Evolutionary conservation across 371 early-diverging fungal genomes (phyloP).

Genomic region (Haplosporangium sp.): DNA sequence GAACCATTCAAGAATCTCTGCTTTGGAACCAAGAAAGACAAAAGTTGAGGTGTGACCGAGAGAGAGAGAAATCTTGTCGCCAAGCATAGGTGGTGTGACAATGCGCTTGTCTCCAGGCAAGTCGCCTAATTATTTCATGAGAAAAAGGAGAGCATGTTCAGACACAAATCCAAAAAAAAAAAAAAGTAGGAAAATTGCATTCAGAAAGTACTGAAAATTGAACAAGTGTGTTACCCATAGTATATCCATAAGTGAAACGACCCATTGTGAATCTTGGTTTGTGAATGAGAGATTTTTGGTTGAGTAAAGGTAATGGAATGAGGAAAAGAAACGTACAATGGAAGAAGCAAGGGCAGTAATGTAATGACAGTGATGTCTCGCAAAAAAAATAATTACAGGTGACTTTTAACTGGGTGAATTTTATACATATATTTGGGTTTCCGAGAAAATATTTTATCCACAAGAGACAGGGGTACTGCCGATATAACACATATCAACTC

Average conservation of each 20-base stretch:
- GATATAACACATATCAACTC: background rate
- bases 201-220: too few relatives aligned
- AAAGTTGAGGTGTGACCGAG: conserved; percentile 53
- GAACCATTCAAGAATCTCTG: conserved; percentile 54
- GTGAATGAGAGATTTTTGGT: background rate
- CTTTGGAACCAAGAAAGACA: conserved; percentile 51
- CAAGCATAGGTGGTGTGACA: conserved; percentile 53
- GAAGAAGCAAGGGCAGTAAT: too few relatives aligned
- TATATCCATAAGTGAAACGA: conserved; percentile 43
- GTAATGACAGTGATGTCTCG: too few relatives aligned
- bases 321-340: background rate
- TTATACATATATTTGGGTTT: too few relatives aligned
- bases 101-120: conserved; percentile 47
- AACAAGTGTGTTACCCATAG: conserved; percentile 25
- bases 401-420: too few relatives aligned
- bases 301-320: background rate
- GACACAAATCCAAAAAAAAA: background rate
- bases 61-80: conserved; percentile 51
- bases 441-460: background rate
- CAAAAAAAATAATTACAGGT: background rate
- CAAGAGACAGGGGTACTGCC: background rate
- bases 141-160: background rate
- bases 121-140: conserved; percentile 9
- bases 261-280: background rate
- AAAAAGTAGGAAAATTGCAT: too few relatives aligned